phyloP scores from a whole-genome alignment of 2,329 filamentous ascomycete genomes.

The Aureobasidium sp. region DNA sequence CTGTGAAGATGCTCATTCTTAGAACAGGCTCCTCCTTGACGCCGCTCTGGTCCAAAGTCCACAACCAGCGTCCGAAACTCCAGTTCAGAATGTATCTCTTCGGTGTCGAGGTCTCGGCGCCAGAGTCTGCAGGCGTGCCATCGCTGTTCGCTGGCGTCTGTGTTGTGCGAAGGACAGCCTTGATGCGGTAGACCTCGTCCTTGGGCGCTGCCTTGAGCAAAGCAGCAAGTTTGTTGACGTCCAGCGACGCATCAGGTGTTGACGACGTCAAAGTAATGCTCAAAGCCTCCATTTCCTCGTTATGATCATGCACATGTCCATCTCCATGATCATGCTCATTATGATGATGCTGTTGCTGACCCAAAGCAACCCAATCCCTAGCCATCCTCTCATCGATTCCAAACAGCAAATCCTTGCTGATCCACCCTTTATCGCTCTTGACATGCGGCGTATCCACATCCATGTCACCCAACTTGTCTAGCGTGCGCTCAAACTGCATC shows the following conservation, averaged over 20 bases:
- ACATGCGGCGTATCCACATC: slow-evolving; percentile 71
- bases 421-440: slow-evolving; percentile 74
- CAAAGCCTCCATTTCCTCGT: slow-evolving; percentile 82
- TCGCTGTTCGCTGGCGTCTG: slow-evolving; percentile 34
- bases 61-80: slow-evolving; percentile 95
- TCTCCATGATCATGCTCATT: slow-evolving; percentile 28
- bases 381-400: slow-evolving; percentile 80
- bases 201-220: slow-evolving; percentile 71
- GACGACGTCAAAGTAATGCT: slow-evolving; percentile 56
- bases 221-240: slow-evolving; percentile 53
- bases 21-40: slow-evolving; percentile 37
- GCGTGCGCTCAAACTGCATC: slow-evolving; percentile 64
- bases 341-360: slow-evolving; percentile 34
- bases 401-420: slow-evolving; percentile 73
- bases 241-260: slow-evolving; percentile 31
- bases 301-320: slow-evolving; percentile 52
- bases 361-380: slow-evolving; percentile 34
- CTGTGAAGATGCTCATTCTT: slow-evolving; percentile 70
- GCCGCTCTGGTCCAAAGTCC: slow-evolving; percentile 52
- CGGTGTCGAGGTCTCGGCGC: slow-evolving; percentile 31
- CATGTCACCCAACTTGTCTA: slow-evolving; percentile 73
- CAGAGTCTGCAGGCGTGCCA: slow-evolving; percentile 18
- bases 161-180: slow-evolving; percentile 53
- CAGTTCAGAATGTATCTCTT: slow-evolving; percentile 86
- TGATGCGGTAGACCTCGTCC: slow-evolving; percentile 94